Evolutionary conservation across 768 basidiomycete genomes (phyloP).

Genomic region (Pleurotus eryngii): DNA sequence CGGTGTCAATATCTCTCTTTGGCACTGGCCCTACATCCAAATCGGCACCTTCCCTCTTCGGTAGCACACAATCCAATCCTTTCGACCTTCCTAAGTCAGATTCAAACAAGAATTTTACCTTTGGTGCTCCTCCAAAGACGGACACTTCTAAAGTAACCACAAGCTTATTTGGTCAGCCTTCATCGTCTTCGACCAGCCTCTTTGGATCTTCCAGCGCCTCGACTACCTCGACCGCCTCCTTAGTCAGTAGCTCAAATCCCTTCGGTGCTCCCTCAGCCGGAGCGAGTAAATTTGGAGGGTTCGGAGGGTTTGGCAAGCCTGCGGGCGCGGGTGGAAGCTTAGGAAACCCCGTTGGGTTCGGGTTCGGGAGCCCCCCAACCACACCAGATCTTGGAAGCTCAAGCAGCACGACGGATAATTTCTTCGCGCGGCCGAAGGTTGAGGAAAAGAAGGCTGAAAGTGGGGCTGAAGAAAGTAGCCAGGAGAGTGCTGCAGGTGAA

Average conservation of each 20-base stretch:
- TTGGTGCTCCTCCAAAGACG: neutral
- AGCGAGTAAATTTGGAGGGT: constrained; percentile 15
- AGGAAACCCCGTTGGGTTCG: constrained; percentile 65
- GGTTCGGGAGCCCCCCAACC: constrained; percentile 42
- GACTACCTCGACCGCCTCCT: neutral
- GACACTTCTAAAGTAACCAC: neutral
- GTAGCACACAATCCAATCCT: neutral
- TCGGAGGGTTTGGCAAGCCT: constrained; percentile 28
- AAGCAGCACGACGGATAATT: constrained; percentile 6
- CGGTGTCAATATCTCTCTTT: neutral
- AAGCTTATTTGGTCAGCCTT: neutral
- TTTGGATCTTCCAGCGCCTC: neutral
- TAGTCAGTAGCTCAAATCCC: neutral
- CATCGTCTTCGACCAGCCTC: neutral
- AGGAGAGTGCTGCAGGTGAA: constrained; percentile 25
- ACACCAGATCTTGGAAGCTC: constrained; percentile 16
- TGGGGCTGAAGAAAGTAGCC: constrained; percentile 19
- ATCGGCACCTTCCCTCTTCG: neutral
- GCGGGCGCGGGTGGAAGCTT: constrained; percentile 40
- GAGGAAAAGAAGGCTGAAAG: constrained; percentile 11
- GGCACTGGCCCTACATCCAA: neutral
- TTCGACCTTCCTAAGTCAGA: neutral
- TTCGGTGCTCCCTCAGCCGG: neutral
- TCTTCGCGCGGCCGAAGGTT: constrained; percentile 11
- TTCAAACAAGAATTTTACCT: neutral